Evolutionary conservation across 163 green algal species (phyloP), one percentile per base, ranked within the genome.

Genomic region (Prototheca wickerhamii): DNA sequence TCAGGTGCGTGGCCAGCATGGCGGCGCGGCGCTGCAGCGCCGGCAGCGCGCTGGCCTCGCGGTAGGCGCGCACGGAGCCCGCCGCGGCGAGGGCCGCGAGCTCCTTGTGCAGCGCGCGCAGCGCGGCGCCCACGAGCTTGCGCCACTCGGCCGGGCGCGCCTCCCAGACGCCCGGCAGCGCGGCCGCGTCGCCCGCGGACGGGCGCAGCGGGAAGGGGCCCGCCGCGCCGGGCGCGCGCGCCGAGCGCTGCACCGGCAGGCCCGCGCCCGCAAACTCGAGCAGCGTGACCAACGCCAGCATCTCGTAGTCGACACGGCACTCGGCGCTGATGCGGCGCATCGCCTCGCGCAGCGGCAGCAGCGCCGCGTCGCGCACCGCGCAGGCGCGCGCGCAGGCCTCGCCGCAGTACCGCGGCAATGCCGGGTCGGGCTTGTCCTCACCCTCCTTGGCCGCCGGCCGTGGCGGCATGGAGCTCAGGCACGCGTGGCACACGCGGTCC

Each of bases 391-490:
- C 57, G 62, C 69, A 76, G 26, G 33, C 29, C 1, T 8, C 15
- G 46, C 46, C n/a, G 50, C 69, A 76, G 46, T 76, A 76, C 17
- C 62, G 62, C 7, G 69, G 69, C 30, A 76, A 46, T 40, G 56
- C 67, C 25, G 69, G 62, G 63, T 76, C 67, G 20, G 50, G 35
- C 6, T 28, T 20, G n/a, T 32, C 46, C 28, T 53, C 49, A 31
- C 29, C 31, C 46, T 60, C 4, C 55, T 61, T 46, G 55, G 55
- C 29, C 7, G 28, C 23, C 10, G 21, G 12, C 8, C 30, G 17
- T 1, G 55, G 55, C 20, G 31, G 30, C 29, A 61, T 46, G 32
- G 55, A 26, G 18, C 21, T 26, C 34, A 68, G 59, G 52, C 62
- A 68, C 2, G 46, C 33, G 51, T 68, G 62, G 62, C 62, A 68